Percentiles rank a stretch among this genome's conserved stretches.
These are phyloP conservation scores for Fraxinus quadrangulata DNA, from an alignment of 257 asterid genomes.

Conservation along the genomic window DNA sequence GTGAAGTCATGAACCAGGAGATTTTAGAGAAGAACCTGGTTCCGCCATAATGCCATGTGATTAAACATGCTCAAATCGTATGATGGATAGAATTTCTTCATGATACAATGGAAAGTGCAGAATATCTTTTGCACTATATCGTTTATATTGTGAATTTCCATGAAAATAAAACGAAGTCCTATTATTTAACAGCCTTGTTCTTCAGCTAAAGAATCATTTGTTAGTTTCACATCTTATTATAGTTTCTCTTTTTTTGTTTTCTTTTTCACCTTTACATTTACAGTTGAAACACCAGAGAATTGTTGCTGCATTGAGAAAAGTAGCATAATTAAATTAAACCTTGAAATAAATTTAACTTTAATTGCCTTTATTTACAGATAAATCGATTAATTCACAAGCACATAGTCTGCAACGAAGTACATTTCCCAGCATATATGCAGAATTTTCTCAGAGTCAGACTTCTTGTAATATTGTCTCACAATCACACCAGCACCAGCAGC, in stretches of 20 bases:
- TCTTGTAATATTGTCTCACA: constrained; percentile 19
- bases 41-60: background rate
- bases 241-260: background rate
- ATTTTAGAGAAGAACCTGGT: background rate
- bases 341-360: background rate
- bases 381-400: background rate
- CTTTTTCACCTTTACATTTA: background rate
- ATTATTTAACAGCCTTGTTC: background rate
- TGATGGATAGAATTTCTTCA: background rate
- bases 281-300: background rate
- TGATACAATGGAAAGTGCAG: background rate
- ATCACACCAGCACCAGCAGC: constrained; percentile 16
- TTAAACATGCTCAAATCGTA: background rate
- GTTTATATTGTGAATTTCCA: background rate
- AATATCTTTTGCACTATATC: background rate
- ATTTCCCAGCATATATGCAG: background rate
- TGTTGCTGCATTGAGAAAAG: background rate
- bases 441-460: constrained; percentile 15
- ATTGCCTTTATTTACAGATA: constrained; percentile 21
- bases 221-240: background rate
- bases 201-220: background rate
- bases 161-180: background rate
- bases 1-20: background rate
- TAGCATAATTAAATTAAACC: background rate
- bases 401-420: background rate